A percentile compares a stretch with the other conserved stretches of the same genome.
phyloP scores from a whole-genome alignment of 1,284 basidiomycete genomes.

The Trametes hirsuta region DNA sequence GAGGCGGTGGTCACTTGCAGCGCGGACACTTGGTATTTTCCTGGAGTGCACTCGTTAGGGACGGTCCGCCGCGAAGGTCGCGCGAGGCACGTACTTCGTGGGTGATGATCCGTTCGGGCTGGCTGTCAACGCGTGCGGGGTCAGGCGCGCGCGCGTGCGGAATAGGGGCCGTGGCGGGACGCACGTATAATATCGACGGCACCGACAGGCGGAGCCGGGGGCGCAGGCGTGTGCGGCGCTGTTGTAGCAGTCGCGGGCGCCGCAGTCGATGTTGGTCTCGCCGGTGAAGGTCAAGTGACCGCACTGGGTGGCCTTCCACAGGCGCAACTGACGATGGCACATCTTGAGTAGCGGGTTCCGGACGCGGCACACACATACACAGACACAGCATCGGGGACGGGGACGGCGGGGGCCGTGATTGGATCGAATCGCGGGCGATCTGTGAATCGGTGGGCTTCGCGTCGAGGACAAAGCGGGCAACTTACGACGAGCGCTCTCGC shows the following conservation, averaged over 20 bases:
- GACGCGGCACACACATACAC: no score
- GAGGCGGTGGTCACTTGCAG: constrained; percentile 7
- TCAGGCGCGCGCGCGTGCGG: neutral
- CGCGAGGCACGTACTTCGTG: constrained; percentile 30
- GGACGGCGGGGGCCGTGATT: constrained; percentile 15
- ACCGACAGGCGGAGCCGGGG: constrained; percentile 44
- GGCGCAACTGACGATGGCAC: constrained; percentile 66
- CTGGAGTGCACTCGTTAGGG: constrained; percentile 4
- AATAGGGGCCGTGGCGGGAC: constrained; percentile 25
- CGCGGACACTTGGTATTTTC: constrained; percentile 20
- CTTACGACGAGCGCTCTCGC: constrained; percentile 33
- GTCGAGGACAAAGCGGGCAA: constrained; percentile 26
- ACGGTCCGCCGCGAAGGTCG: no score
- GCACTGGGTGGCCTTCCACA: constrained; percentile 54
- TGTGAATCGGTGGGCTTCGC: constrained; percentile 1
- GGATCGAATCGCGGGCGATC: constrained; percentile 11
- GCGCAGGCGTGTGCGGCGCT: constrained; percentile 52
- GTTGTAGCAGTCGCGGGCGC: constrained; percentile 43
- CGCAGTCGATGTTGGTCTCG: constrained; percentile 59
- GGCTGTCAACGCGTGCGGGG: constrained; percentile 24
- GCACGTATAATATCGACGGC: constrained; percentile 62
- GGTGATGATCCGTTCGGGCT: constrained; percentile 36
- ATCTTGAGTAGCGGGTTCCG: constrained; percentile 38
- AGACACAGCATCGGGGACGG: neutral
- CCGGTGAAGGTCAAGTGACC: constrained; percentile 57